These are phyloP conservation scores for Phoenix roebelenii DNA, from an alignment of 176 grass and related monocot genomes.

Conservation along the genomic window DNA sequence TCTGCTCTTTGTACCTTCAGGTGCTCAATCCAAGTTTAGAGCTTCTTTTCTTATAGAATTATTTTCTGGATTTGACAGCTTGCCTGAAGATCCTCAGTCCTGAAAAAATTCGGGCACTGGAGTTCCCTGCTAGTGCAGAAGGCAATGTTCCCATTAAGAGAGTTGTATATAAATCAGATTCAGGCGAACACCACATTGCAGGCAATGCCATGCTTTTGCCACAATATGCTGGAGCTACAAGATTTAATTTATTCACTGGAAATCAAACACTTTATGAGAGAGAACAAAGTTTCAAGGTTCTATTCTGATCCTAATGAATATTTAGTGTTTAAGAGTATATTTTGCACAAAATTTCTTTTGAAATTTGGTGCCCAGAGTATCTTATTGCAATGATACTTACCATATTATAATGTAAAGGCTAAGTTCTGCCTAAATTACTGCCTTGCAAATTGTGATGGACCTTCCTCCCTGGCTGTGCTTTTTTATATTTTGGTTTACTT, in stretches of 20 bases:
- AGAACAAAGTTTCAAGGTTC: slow-evolving; percentile 96
- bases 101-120: slow-evolving; percentile 45
- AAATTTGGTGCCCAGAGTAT: no score
- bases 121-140: slow-evolving; percentile 39
- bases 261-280: slow-evolving; percentile 67
- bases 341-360: no score
- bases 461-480: no score
- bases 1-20: no score
- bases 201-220: slow-evolving; percentile 16
- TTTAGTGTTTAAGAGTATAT: neutral
- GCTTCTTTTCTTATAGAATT: no score
- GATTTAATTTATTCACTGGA: slow-evolving; percentile 78
- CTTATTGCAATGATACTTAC: no score
- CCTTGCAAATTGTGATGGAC: no score
- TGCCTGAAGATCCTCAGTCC: slow-evolving; percentile 58
- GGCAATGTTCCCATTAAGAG: slow-evolving; percentile 25
- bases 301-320: slow-evolving; percentile 11
- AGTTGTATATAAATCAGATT: slow-evolving; percentile 48
- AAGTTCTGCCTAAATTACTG: no score
- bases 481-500: no score
- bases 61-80: slow-evolving; percentile 43
- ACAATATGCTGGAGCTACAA: slow-evolving; percentile 15
- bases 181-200: slow-evolving; percentile 18
- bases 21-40: no score
- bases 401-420: no score